These are phyloP conservation scores for Fusarium siculi DNA, from an alignment of 2,329 filamentous ascomycete genomes.

Conservation along the genomic window DNA sequence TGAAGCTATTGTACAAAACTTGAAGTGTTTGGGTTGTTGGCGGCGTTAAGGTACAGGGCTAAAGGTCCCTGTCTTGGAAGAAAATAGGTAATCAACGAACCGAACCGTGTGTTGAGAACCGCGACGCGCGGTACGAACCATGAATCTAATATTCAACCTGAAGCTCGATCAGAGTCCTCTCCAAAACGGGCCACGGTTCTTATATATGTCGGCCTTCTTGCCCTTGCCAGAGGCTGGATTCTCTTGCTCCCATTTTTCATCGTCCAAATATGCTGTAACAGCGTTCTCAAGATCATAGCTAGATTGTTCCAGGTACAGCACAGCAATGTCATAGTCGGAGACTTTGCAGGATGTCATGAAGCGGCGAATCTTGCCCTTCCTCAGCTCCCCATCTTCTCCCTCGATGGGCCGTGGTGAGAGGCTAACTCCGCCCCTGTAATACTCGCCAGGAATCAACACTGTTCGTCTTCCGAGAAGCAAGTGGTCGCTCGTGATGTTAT, in stretches of 20 bases:
- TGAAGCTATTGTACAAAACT: slow-evolving; percentile 43
- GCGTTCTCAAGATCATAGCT: slow-evolving; percentile 74
- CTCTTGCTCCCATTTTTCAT: slow-evolving; percentile 79
- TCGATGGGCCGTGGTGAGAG: slow-evolving; percentile 78
- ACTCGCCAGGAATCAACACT: slow-evolving; percentile 75
- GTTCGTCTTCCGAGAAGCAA: slow-evolving; percentile 75
- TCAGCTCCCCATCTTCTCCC: slow-evolving; percentile 77
- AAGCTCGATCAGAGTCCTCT: slow-evolving; percentile 42
- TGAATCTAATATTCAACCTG: slow-evolving; percentile 43
- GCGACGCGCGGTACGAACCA: slow-evolving; percentile 43
- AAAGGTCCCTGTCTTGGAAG: slow-evolving; percentile 41
- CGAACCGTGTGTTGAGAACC: slow-evolving; percentile 36
- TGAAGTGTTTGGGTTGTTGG: slow-evolving; percentile 37
- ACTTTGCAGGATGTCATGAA: slow-evolving; percentile 86
- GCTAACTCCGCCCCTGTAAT: slow-evolving; percentile 73
- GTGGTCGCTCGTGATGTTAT: slow-evolving; percentile 78
- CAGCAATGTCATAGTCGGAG: slow-evolving; percentile 78
- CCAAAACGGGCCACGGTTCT: slow-evolving; percentile 48
- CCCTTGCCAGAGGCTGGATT: slow-evolving; percentile 60
- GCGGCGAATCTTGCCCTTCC: slow-evolving; percentile 75
- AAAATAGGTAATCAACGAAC: slow-evolving; percentile 41
- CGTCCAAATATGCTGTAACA: slow-evolving; percentile 71
- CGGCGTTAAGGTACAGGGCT: slow-evolving; percentile 48
- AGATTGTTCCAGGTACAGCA: slow-evolving; percentile 78
- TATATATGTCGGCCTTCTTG: slow-evolving; percentile 44